Evolutionary conservation across 2,329 filamentous ascomycete species (phyloP), one percentile per base, ranked within the genome.

Genomic region (Cordyceps pruinosa): DNA sequence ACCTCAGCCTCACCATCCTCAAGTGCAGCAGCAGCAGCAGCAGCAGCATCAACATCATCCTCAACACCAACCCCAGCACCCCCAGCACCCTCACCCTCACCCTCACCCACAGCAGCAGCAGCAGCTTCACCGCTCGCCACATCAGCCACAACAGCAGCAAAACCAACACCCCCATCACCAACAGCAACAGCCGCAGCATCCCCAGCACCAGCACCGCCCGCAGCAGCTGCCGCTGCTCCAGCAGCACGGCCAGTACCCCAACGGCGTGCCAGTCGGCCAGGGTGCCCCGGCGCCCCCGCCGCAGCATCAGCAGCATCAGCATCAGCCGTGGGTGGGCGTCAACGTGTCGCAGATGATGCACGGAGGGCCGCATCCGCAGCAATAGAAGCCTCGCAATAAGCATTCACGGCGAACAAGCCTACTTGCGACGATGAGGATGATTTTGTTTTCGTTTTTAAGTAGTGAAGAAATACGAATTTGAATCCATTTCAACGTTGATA

Each of bases 141-240:
- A 51, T 17, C 48, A 39, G 23, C 48, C n/a, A 5, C 48, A n/a
- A 60, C 63, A 21, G 44, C 61, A 63, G 23, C 61, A 62, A 30
- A 50, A 66, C 34, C 60, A 66, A 45, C 73, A 71, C 1, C n/a
- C n/a, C n/a, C 34, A 44, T 0, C 32, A 39, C 7, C 70, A 73
- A 7, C 66, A 66, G 34, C 72, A 72, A 30, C 64, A 67, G 34
- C 62, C 67, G 17, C 58, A 65, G 9, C 35, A 52, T 7, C 42
- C 66, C 30, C 72, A 72, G 32, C 64, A 66, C 39, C 62, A 68
- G 21, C 58, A 66, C 13, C 39, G 28, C 17, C 50, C 42, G 7
- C 66, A 65, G 2, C 66, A 66, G 32, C 63, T 63, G 19, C 32
- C 26, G 39, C 39, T 28, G 8, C 39, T 25, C 26, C 50, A 44